Conservation (phyloP, 75 land plant species). For the Sequoia sempervirens region DNA sequence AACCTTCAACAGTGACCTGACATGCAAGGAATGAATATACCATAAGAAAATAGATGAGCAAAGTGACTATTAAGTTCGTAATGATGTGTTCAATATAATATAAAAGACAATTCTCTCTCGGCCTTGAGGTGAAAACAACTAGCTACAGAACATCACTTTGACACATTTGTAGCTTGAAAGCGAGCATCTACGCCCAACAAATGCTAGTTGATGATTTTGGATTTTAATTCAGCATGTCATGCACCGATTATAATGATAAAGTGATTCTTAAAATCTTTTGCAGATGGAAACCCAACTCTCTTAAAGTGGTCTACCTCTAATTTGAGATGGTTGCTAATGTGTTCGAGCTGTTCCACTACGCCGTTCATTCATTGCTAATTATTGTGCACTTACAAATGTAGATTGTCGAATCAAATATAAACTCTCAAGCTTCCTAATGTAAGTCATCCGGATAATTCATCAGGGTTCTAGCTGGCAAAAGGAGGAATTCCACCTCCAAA, state of each 20-base stretch:
- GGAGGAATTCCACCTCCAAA: background rate
- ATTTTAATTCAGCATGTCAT: background rate
- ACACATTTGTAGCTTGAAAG: background rate
- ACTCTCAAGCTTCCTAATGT: too few relatives aligned
- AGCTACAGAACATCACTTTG: background rate
- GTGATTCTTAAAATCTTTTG: background rate
- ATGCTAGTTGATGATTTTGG: background rate
- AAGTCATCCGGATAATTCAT: background rate
- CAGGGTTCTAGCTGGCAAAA: background rate
- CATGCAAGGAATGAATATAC: background rate
- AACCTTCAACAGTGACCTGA: slow-evolving; percentile 46
- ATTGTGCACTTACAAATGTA: too few relatives aligned
- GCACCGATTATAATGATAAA: background rate
- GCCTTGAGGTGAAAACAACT: background rate
- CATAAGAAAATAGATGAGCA: background rate
- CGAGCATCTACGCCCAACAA: background rate
- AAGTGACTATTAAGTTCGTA: background rate
- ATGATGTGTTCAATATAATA: background rate
- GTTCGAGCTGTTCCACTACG: background rate
- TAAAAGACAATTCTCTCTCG: background rate
- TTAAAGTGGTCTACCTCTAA: too few relatives aligned
- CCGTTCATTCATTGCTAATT: background rate
- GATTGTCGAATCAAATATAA: too few relatives aligned
- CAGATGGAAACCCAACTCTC: background rate
- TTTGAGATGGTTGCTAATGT: background rate